Base-by-base conservation (phyloP, 2,329 filamentous ascomycete species). In the Dactylellina cionopaga region DNA sequence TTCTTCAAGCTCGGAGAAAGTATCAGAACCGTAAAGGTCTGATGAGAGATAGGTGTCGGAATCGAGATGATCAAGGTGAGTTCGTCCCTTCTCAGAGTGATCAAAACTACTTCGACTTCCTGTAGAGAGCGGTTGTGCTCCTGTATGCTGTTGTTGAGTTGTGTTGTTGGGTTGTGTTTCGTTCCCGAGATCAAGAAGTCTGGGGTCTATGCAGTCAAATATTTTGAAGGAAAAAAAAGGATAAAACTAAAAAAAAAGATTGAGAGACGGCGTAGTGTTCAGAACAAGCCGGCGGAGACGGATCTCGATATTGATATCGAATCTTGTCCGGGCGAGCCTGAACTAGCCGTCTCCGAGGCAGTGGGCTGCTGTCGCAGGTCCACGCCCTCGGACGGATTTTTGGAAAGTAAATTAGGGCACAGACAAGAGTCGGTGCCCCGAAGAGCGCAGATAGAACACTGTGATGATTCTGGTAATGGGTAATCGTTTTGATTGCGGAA, bases 371-470 rank as follows among this genome's bases (percentile, higher is more conserved):
- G n/a, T n/a, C n/a, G n/a, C n/a, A n/a, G n/a, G 44, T 47, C 44
- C 44, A 22, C 44, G 44, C 44, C 46, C 46, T 33, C 46, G 46
- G 46, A 19, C 46, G 25, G 24, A 19, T 33, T 33, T 33, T 51
- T 19, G 6, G 24, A n/a, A n/a, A 5, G 46, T 29, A 9, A 25
- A 19, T 19, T 19, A 19, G 39, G 39, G 55, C 13, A 27, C 55
- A 22, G 55, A 44, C 44, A 19, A 56, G 25, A 33, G 24, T 31
- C 6, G 19, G 11, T n/a, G 22, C 19, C 41, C 46, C 27, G 27
- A 33, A 29, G 25, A 47, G 46, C 22, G 46, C 9, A 27, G 19
- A 24, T n/a, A n/a, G n/a, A n/a, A n/a, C n/a, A n/a, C n/a, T n/a
- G n/a, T n/a, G n/a, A n/a, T 10, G 29, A 59, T 37, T 31, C 41